A percentile compares a stretch with the other conserved stretches of the same genome.
These are phyloP conservation scores for Phoenix roebelenii DNA, from an alignment of 176 grass and related monocot genomes.

Conservation along the genomic window DNA sequence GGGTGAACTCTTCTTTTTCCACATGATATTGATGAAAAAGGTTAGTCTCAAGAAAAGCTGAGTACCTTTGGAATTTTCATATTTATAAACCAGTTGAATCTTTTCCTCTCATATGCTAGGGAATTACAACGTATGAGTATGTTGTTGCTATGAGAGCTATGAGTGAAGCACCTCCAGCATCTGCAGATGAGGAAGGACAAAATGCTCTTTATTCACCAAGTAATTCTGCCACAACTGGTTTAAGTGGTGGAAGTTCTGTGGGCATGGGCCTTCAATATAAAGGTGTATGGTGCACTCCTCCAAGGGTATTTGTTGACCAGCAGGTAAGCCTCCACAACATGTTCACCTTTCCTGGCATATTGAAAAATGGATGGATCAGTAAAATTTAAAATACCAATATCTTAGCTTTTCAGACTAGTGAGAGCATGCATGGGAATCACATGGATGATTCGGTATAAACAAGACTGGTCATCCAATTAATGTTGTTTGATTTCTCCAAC, in stretches of 20 bases:
- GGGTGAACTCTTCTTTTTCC: slow-evolving; percentile 98
- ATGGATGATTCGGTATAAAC: no score
- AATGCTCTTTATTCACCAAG: slow-evolving; percentile 79
- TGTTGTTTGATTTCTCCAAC: no score
- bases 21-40: slow-evolving; percentile 97
- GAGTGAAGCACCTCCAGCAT: slow-evolving; percentile 72
- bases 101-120: slow-evolving; percentile 36
- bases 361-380: no score
- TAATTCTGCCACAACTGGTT: slow-evolving; percentile 93
- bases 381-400: no score
- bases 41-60: slow-evolving; percentile 28
- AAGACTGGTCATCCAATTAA: no score
- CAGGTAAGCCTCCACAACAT: slow-evolving; percentile 13
- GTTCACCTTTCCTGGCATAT: not conserved
- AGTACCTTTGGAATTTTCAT: not conserved
- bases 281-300: slow-evolving; percentile 96
- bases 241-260: slow-evolving; percentile 83
- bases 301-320: slow-evolving; percentile 90
- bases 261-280: slow-evolving; percentile 71
- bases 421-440: no score
- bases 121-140: slow-evolving; percentile 95
- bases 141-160: slow-evolving; percentile 97
- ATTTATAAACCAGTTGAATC: not conserved
- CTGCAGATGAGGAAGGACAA: slow-evolving; percentile 68
- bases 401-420: no score